A percentile compares a stretch with the other conserved stretches of the same genome.
Evolutionary conservation across 2,329 filamentous ascomycete genomes (phyloP).

Genomic region (Pseudogymnoascus sp.): DNA sequence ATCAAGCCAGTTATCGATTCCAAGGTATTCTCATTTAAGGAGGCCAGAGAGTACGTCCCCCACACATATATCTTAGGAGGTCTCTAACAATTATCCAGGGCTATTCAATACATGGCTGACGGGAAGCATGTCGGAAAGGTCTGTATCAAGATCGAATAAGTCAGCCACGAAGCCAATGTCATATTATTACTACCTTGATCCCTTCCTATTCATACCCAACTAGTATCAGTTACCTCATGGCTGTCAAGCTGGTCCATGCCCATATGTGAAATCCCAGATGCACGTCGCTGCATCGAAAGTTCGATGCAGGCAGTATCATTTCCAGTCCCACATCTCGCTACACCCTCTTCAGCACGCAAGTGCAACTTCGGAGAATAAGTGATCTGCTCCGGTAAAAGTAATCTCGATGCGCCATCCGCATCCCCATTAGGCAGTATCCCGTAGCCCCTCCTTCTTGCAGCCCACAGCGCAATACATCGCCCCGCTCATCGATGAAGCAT

Average conservation of each 20-base stretch:
- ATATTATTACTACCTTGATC: background rate
- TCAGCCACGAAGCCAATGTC: background rate
- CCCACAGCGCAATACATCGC: background rate
- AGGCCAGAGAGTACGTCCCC: slow-evolving; percentile 36
- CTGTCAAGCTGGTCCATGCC: background rate
- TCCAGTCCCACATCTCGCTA: background rate
- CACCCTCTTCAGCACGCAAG: background rate
- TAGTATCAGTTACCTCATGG: background rate
- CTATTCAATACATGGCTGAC: slow-evolving; percentile 46
- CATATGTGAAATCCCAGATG: slow-evolving; percentile 2
- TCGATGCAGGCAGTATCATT: background rate
- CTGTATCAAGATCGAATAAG: slow-evolving; percentile 33
- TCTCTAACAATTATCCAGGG: slow-evolving; percentile 25
- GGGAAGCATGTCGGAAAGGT: slow-evolving; percentile 48
- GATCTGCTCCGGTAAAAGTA: slow-evolving; percentile 8
- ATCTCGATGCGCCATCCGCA: background rate
- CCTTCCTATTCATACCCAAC: background rate
- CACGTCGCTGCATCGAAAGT: slow-evolving; percentile 8
- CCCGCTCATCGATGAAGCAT: background rate
- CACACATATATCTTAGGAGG: background rate
- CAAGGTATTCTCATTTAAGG: slow-evolving; percentile 40
- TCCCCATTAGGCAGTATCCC: background rate
- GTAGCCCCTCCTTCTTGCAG: background rate
- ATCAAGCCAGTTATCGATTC: slow-evolving; percentile 43
- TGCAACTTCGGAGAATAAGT: slow-evolving; percentile 1